A percentile compares a stretch with the other conserved stretches of the same genome.
Conservation (phyloP, 2,329 filamentous ascomycete species). For the Cladosporium sp. region DNA sequence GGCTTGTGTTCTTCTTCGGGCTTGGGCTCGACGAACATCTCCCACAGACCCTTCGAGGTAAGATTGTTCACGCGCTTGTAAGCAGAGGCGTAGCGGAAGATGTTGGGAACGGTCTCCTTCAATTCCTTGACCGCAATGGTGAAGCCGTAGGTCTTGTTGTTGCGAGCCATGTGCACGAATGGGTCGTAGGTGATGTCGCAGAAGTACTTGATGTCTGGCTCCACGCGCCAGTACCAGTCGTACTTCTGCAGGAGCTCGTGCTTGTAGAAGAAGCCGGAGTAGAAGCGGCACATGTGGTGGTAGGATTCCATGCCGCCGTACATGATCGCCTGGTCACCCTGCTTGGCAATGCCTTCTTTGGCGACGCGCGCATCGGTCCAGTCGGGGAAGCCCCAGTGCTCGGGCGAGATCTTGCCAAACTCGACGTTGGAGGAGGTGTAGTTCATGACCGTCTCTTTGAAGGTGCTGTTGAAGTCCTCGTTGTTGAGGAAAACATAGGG, state of each 20-base stretch:
- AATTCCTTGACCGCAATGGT: constrained; percentile 98
- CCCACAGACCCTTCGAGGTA: constrained; percentile 88
- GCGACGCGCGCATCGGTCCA: constrained; percentile 94
- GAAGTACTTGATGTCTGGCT: constrained; percentile 99
- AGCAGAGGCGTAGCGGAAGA: constrained; percentile 96
- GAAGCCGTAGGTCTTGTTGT: constrained; percentile 97
- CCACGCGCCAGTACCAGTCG: constrained; percentile 99
- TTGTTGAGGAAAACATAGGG: constrained; percentile 98
- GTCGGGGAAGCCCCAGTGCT: constrained; percentile 94
- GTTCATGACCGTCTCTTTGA: constrained; percentile 81
- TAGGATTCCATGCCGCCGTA: constrained; percentile 98
- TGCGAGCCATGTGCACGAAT: constrained; percentile 87
- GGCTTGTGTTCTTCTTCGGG: constrained; percentile 52
- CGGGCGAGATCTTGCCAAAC: constrained; percentile 85
- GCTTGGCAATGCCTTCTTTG: constrained; percentile 92
- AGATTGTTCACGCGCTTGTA: constrained; percentile 92
- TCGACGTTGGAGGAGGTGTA: constrained; percentile 85
- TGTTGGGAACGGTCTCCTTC: constrained; percentile 95
- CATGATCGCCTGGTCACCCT: constrained; percentile 97
- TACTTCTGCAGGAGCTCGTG: constrained; percentile 93
- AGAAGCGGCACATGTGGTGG: constrained; percentile 98
- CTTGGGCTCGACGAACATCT: constrained; percentile 90
- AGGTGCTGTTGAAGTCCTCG: constrained; percentile 90
- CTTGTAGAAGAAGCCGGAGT: constrained; percentile 99
- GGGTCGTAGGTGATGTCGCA: constrained; percentile 99